phyloP scores from a whole-genome alignment of 371 early-diverging fungal species.

The Zychaea mexicana region DNA sequence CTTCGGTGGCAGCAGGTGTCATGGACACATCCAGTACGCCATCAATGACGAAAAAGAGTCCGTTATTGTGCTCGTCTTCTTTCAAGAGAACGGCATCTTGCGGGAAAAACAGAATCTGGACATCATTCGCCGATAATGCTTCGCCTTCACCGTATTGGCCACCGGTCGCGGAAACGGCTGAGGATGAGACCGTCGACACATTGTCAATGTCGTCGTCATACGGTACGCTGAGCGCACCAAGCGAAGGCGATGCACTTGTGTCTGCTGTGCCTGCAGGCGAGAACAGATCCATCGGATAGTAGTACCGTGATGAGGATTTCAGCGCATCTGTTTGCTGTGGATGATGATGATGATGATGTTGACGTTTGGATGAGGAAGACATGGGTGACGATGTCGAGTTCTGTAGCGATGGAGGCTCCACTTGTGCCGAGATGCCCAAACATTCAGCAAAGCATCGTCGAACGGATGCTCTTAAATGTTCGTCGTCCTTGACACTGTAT shows the following conservation, averaged over 20 bases:
- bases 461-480: slow-evolving; percentile 62
- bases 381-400: slow-evolving; percentile 2
- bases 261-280: slow-evolving; percentile 45
- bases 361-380: slow-evolving; percentile 4
- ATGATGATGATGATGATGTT: background rate
- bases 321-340: slow-evolving; percentile 7
- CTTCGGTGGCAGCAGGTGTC: slow-evolving; percentile 40
- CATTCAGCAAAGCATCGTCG: slow-evolving; percentile 63
- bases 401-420: background rate
- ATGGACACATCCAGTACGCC: slow-evolving; percentile 85
- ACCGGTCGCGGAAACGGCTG: slow-evolving; percentile 45
- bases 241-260: slow-evolving; percentile 32
- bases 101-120: slow-evolving; percentile 71
- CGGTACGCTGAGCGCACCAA: slow-evolving; percentile 32
- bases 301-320: slow-evolving; percentile 11
- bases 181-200: slow-evolving; percentile 51
- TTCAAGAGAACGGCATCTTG: slow-evolving; percentile 74
- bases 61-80: slow-evolving; percentile 86
- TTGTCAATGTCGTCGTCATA: slow-evolving; percentile 42
- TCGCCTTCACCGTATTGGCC: too few relatives aligned
- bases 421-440: slow-evolving; percentile 27
- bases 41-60: slow-evolving; percentile 91
- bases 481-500: slow-evolving; percentile 66
- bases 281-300: slow-evolving; percentile 49
- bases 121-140: slow-evolving; percentile 56